Conservation (phyloP, 2,329 filamentous ascomycete genomes). For the Fusarium sp. region DNA sequence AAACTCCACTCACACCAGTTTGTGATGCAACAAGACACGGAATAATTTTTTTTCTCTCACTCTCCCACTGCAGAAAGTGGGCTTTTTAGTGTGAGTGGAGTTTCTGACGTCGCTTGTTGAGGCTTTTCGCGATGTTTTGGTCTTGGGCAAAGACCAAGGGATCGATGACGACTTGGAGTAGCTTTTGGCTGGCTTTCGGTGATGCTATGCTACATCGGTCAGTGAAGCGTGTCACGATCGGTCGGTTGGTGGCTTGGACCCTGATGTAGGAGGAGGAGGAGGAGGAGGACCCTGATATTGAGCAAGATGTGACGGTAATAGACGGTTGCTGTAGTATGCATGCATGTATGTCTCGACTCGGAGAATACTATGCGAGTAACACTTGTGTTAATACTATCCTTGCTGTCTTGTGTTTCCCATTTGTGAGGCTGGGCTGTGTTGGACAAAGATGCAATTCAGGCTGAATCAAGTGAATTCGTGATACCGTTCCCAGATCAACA, state of each 20-base stretch:
- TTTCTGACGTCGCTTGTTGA: slow-evolving; percentile 36
- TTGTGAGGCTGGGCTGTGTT: background rate
- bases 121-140: slow-evolving; percentile 35
- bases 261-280: slow-evolving; percentile 4
- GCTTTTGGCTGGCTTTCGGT: background rate
- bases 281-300: slow-evolving; percentile 9
- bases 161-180: slow-evolving; percentile 28
- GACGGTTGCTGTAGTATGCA: slow-evolving; percentile 8
- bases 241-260: slow-evolving; percentile 23
- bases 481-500: slow-evolving; percentile 31
- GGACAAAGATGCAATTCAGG: slow-evolving; percentile 17
- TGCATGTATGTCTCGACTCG: background rate
- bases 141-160: background rate
- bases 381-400: background rate
- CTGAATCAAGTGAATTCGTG: slow-evolving; percentile 15
- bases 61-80: background rate
- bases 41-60: background rate
- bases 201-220: slow-evolving; percentile 24
- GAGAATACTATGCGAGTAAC: background rate
- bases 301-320: slow-evolving; percentile 10
- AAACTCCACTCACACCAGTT: slow-evolving; percentile 38
- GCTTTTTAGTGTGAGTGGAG: slow-evolving; percentile 28
- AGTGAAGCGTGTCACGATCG: slow-evolving; percentile 8
- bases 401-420: background rate
- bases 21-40: slow-evolving; percentile 15